Base-by-base conservation (phyloP, 2,329 filamentous ascomycete species). In the Fusarium buxicola region DNA sequence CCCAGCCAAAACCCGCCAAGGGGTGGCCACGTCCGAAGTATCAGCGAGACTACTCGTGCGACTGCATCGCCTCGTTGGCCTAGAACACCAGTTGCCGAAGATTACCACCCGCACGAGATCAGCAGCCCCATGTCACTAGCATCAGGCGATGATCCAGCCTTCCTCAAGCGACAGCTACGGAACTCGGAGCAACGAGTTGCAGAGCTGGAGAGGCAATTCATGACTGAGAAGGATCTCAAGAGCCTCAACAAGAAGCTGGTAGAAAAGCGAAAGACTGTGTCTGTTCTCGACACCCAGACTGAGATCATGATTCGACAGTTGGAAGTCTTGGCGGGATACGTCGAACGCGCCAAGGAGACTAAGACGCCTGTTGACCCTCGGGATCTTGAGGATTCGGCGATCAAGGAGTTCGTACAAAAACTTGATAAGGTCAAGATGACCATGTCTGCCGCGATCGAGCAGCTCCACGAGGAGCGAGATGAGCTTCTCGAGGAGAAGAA, bases 221-320 rank as follows among this genome's bases (percentile, higher is more conserved):
- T 78, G 44, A 84, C 83, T 3, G 86, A 88, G 63, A 87, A 87
- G 66, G 85, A 87, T 55, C 75, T 89, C 21, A 90, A 90, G 77
- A 90, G 89, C 69, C 87, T 96, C 27, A 96, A 96, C 76, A 93
- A 90, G 69, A 94, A 94, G 73, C 81, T 98, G 21, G 84, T 91
- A 31, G 94, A 98, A 77, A 98, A 98, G 80, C 86, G 95, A 56
- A 97, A 96, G 71, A 98, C 95, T 0, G 95, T 99, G 75, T 94
- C 94, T 7, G 91, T 96, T 15, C 82, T 98, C 47, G 94, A 98
- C 74, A 94, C 94, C 1, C 92, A 97, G 77, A 92, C 93, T 46
- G 94, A 98, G 77, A 94, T 98, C 75, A 94, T 97, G 78, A 92
- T 98, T 70, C 90, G 92, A 35, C 93, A 98, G 75, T 82, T 98